Evolutionary conservation across 306 rosid genomes (phyloP), one percentile per base, ranked within the genome.

Genomic region (Sechiopsis laciniata): DNA sequence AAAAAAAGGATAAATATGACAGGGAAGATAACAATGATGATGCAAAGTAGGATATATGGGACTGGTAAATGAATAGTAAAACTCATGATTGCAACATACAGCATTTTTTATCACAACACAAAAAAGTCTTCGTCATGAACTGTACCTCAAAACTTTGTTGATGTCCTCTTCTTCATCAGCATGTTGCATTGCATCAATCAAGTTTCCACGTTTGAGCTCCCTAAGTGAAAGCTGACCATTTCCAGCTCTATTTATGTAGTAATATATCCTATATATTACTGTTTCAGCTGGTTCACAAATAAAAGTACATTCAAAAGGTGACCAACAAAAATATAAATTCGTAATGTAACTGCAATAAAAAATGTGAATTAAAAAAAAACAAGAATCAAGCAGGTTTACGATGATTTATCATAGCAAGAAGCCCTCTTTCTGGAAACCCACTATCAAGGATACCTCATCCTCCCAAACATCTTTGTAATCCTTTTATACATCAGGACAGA

Each of bases 101-200:
- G 0, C 52, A 48, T 48, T 48, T 48, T 48, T 48, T 48, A 48
- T 48, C 13, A 48, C 52, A 48, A 48, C 52, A 48, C 52, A 48
- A 48, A 48, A 48, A 48, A 11, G 15, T 1, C 3, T 12, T 48
- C 52, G 52, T 15, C 12, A 20, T 46, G 37, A 68, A 72, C 59
- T 79, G 75, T 85, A 95, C 99, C 99, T 89, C 87, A 95, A 87
- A 79, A 95, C 99, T 85, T 95, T 95, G 82, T 95, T 95, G 68
- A 95, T 95, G 83, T 95, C 99, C 81, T 95, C 99, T 82, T 95
- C 99, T 83, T 91, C 99, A 50, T 95, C 99, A 5, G 96, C 97
- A 84, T 95, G 99, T 82, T 84, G 99, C 97, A 95, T 91, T 73
- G 96, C 99, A 83, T 95, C 99, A 85, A 95, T 88, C 72, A 91